Base-by-base conservation (phyloP, 176 grass and related monocot species). In the Pontederia paniculata region DNA sequence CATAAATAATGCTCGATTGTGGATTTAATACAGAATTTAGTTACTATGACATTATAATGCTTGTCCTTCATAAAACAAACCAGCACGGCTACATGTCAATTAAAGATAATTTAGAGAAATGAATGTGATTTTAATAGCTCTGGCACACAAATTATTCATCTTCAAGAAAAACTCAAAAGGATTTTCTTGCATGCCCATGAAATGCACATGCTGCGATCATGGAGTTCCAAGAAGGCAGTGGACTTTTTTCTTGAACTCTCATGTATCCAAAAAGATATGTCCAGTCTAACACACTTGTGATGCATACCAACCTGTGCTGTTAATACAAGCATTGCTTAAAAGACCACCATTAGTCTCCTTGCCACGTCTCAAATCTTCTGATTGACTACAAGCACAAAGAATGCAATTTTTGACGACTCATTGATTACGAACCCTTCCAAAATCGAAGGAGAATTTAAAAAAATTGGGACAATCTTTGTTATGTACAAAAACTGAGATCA, bases 221-320 rank as follows among this genome's bases (percentile, higher is more conserved):
- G 50, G 83, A 91, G 60, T 98, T 98, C 93, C 86, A 91, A 13
- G 74, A 89, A n/a, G 66, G 93, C 80, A 75, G 75, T 61, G 4
- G 77, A 84, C 75, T 77, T 98, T 71, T 82, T 70, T 18, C 57
- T 9, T 57, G 75, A 88, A 45, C 53, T 67, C 73, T 82, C 72
- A 69, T 88, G 88, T 75, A 80, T 63, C 53, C 17, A 62, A 37
- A 54, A 18, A 50, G 93, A 69, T 58, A 64, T 50, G 22, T 91
- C 50, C 54, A 98, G 65, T 63, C 62, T 72, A 59, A 83, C 86
- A 18, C 80, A 91, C 75, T 98, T 98, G 67, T 83, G 80, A 21
- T 98, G 88, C 86, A 91, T 78, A 84, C 88, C 83, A 59, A 98
- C 55, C 62, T 91, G 83, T 20, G 80, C 78, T 8, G 83, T 63